phyloP scores from a whole-genome alignment of 2,329 filamentous ascomycete genomes.

The Bipolaris bicolor region DNA sequence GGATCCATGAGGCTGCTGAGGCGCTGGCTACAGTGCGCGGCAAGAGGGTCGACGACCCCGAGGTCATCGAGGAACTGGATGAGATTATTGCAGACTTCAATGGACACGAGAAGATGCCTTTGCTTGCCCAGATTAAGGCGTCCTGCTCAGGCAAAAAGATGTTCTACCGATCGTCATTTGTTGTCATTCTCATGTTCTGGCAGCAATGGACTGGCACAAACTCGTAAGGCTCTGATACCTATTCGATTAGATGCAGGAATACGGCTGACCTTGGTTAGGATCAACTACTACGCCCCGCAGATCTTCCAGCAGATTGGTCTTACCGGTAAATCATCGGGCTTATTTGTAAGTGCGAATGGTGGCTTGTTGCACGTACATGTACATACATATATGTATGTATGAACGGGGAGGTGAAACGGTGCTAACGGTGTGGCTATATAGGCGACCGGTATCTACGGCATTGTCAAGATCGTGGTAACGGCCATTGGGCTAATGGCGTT shows the following conservation, averaged over 20 bases:
- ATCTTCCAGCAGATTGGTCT: constrained; percentile 54
- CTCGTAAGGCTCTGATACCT: background rate
- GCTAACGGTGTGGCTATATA: constrained; percentile 5
- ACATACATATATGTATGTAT: too few relatives aligned
- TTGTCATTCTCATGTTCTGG: constrained; percentile 54
- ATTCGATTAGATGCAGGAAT: background rate
- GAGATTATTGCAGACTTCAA: constrained; percentile 53
- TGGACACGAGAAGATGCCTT: constrained; percentile 51
- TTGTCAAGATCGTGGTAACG: constrained; percentile 55
- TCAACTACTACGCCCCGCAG: constrained; percentile 54
- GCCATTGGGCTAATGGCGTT: constrained; percentile 53
- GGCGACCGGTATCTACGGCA: constrained; percentile 49
- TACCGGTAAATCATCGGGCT: constrained; percentile 44
- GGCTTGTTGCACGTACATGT: too few relatives aligned
- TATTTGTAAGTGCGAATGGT: constrained; percentile 49
- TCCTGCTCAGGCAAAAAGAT: constrained; percentile 48
- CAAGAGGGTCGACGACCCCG: constrained; percentile 43
- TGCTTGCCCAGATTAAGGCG: constrained; percentile 48
- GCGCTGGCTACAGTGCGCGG: constrained; percentile 50
- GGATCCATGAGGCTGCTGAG: constrained; percentile 52
- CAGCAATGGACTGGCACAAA: constrained; percentile 50
- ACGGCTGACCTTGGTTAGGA: constrained; percentile 15
- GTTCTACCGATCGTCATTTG: constrained; percentile 52
- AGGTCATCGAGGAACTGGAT: constrained; percentile 50
- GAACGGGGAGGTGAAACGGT: background rate